Percentiles rank a stretch among this genome's conserved stretches.
phyloP scores from a whole-genome alignment of 108 stramenopile genomes.

The Bacterosira constricta region DNA sequence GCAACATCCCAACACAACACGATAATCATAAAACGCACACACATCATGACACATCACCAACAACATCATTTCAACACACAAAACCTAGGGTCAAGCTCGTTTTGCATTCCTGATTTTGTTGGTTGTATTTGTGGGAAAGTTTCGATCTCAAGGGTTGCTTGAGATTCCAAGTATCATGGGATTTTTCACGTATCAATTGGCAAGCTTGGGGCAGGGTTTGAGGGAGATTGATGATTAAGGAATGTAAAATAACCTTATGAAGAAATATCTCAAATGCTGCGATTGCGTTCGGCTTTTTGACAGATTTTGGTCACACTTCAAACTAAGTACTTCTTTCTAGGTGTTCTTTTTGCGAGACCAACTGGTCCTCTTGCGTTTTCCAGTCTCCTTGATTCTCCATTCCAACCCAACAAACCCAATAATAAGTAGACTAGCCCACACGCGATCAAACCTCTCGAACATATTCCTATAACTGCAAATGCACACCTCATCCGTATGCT shows the following conservation, averaged over 20 bases:
- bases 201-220: constrained; percentile 72
- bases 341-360: background rate
- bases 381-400: constrained; percentile 12
- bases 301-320: background rate
- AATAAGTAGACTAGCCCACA: constrained; percentile 24
- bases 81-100: constrained; percentile 84
- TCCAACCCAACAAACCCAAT: constrained; percentile 22
- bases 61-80: too few species aligned
- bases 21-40: too few species aligned
- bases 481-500: constrained; percentile 16
- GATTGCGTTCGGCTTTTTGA: background rate
- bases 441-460: constrained; percentile 29
- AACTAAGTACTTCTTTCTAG: background rate
- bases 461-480: constrained; percentile 25
- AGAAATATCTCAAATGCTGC: background rate
- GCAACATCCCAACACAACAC: too few species aligned
- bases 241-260: background rate
- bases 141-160: constrained; percentile 63
- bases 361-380: background rate
- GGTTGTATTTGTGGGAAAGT: constrained; percentile 79
- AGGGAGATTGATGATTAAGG: constrained; percentile 60
- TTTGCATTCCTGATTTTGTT: constrained; percentile 87
- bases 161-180: constrained; percentile 80
- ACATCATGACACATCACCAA: too few species aligned
- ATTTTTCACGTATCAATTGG: constrained; percentile 90